Evolutionary conservation across 176 grass and related monocot genomes (phyloP), one percentile per base, ranked within the genome.

Genomic region (Oryza nivara): DNA sequence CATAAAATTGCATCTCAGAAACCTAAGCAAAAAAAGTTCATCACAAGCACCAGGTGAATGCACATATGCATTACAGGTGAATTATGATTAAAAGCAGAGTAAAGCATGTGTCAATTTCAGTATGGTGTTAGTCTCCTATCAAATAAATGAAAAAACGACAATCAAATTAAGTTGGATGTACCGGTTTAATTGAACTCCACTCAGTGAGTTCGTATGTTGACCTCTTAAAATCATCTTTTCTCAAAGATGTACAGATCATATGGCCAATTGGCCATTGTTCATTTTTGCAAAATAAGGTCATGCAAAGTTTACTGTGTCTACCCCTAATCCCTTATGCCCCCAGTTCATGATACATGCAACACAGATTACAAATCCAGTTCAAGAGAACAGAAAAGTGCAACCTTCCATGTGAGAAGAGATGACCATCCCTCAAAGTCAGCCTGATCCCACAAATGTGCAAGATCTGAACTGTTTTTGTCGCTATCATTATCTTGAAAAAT

Each of bases 321-420:
- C n/a, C 7, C 58, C 5, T 38, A 38, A 38, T 38, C 36, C 36
- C 36, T 63, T 3, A 63, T 23, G n/a, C 58, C 7, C 58, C 7
- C 58, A 58, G 54, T 58, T 69, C 32, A 70, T 38, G 9, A 54
- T 52, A 16, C 43, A 74, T 17, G 44, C 7, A 46, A 51, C 45
- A 51, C 11, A 49, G 14, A 45, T 52, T 52, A 32, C 22, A 48
- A 48, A 47, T 47, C 73, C 17, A 64, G 23, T 73, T 74, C 3
- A 64, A 88, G 60, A 58, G 32, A 79, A 89, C 67, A 82, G 43
- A 75, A 67, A n/a, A 88, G 80, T 74, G 68, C 77, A 90, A 98
- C 96, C 96, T 98, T 98, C 96, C 96, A 98, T 58, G 91, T 88
- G 58, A 98, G 89, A 92, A 98, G 65, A 82, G 96, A 98, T 1